These are phyloP conservation scores for Tylopilus felleus DNA, from an alignment of 768 basidiomycete species.

Conservation along the genomic window DNA sequence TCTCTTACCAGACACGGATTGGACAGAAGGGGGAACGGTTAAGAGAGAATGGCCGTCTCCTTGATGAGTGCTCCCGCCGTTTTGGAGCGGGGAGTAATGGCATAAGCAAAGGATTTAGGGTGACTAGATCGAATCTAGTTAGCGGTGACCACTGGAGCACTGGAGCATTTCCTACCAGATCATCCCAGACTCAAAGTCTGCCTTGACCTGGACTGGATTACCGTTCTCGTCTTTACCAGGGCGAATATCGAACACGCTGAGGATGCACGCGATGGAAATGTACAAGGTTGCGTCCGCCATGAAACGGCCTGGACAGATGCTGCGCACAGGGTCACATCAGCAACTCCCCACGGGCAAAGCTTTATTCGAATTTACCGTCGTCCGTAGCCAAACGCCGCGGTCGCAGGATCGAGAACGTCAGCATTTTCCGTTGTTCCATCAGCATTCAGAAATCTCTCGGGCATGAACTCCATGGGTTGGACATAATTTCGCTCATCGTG, in stretches of 20 bases:
- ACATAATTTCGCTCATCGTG: conserved; percentile 36
- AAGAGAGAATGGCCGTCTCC: conserved; percentile 27
- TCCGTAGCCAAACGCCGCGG: conserved; percentile 37
- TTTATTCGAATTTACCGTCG: conserved; percentile 22
- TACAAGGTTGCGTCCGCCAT: conserved; percentile 42
- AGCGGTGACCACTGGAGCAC: not conserved
- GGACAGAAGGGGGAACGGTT: not conserved
- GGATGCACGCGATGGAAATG: conserved; percentile 31
- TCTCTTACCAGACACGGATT: not conserved
- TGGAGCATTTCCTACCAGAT: conserved; percentile 23
- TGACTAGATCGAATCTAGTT: conserved; percentile 20
- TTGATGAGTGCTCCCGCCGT: conserved; percentile 25
- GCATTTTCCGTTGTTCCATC: conserved; percentile 35
- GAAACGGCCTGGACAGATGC: conserved; percentile 43
- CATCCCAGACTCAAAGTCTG: conserved; percentile 29
- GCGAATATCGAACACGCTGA: conserved; percentile 27
- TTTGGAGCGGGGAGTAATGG: conserved; percentile 31
- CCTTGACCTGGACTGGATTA: conserved; percentile 14
- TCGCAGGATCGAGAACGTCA: conserved; percentile 28
- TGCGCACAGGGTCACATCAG: conserved; percentile 4
- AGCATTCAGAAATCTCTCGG: conserved; percentile 37
- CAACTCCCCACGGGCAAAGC: not conserved
- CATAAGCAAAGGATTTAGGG: conserved; percentile 29
- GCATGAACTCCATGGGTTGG: conserved; percentile 35
- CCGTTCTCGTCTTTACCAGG: conserved; percentile 22